Evolutionary conservation across 805 yeast species (phyloP), one percentile per base, ranked within the genome.

Genomic region (Metschnikowia matae): DNA sequence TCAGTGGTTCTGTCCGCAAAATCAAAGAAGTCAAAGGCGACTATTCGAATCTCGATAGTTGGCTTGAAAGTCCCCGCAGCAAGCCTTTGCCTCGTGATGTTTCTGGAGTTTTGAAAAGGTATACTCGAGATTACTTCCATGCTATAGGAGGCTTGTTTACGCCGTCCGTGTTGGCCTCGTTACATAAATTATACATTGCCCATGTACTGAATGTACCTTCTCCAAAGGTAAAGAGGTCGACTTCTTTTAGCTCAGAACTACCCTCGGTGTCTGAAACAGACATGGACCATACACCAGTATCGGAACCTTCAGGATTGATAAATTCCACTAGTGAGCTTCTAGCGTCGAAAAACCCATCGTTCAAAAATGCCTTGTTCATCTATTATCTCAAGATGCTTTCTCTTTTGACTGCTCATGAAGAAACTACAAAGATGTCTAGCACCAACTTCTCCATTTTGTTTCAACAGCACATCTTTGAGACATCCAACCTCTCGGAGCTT

Each of bases 1-100:
- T 68, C 17, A 65, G 62, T 44, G 72, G 72, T 10, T 66, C 70
- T 1, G 58, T 59, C 29, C 59, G 63, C 40, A 58, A 68, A 32
- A 58, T 58, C 50, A 50, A 52, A 11, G 54, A 46, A 31, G 58
- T 67, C 17, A 55, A 61, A 33, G 47, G 54, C 3, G 58, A 63
- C 48, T 54, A 54, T 43, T 43, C 56, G 15, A 51, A 51, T 18
- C 59, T 53, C 31, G 48, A 53, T 26, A 20, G 29, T 35, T 63
- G 66, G 66, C 57, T 66, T 7, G 51, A 55, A 14, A 46, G 48
- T 4, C 48, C 56, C 8, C 40, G 42, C 4, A 33, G 31, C 18
- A 44, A 32, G 26, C 60, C 60, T 3, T 55, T 50, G 46, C 56
- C 62, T 5, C 67, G 65, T 48, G 71, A 67, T 45, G 61, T 63